phyloP scores from a whole-genome alignment of 2,329 filamentous ascomycete genomes.

The Aspergillus spinulosporus region DNA sequence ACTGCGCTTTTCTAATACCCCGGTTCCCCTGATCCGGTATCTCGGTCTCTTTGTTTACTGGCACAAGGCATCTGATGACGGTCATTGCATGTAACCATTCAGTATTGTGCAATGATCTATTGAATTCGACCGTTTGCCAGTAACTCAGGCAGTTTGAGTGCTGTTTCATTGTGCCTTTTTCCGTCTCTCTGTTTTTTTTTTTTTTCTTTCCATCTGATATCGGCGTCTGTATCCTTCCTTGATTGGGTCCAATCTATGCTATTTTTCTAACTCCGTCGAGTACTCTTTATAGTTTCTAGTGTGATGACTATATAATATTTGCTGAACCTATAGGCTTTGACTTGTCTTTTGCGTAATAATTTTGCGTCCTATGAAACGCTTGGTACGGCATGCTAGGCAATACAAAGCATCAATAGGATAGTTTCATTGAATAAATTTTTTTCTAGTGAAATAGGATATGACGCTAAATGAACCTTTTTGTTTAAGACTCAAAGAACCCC shows the following conservation, averaged over 20 bases:
- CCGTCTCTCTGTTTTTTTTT: conserved; percentile 27
- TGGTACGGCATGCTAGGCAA: too few species aligned
- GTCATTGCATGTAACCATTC: conserved; percentile 17
- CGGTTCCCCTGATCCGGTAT: conserved; percentile 8
- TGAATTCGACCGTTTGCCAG: conserved; percentile 35
- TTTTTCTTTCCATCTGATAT: conserved; percentile 24
- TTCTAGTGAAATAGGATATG: background rate
- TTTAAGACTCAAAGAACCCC: background rate
- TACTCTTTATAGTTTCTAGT: conserved; percentile 26
- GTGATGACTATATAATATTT: conserved; percentile 40
- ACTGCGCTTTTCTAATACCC: conserved; percentile 6
- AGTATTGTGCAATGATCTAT: conserved; percentile 24
- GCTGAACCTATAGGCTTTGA: background rate
- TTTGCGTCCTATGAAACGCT: too few species aligned
- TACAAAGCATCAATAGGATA: too few species aligned
- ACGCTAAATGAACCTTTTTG: background rate
- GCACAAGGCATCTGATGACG: conserved; percentile 15
- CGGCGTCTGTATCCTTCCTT: conserved; percentile 38
- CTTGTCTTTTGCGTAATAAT: background rate
- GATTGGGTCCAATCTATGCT: conserved; percentile 32
- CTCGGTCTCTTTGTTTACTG: conserved; percentile 16
- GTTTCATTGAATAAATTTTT: too few species aligned
- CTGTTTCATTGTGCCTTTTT: conserved; percentile 28
- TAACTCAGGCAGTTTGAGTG: conserved; percentile 30
- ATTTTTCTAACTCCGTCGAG: conserved; percentile 22